These are phyloP conservation scores for Batrachochytrium dendrobatidis DNA, from an alignment of 371 early-diverging fungal genomes.

Conservation along the genomic window DNA sequence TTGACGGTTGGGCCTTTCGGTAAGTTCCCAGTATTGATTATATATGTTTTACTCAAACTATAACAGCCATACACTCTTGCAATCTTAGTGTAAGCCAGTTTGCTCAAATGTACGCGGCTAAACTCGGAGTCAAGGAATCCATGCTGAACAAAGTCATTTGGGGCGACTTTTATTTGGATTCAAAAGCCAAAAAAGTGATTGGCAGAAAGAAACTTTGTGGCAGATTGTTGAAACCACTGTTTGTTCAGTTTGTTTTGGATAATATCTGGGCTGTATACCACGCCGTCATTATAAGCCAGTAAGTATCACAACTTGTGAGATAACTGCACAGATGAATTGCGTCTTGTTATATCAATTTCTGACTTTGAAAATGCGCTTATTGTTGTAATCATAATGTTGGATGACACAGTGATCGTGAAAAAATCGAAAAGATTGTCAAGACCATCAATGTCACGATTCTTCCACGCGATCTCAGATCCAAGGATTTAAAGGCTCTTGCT, in stretches of 20 bases:
- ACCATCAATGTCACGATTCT: slow-evolving; percentile 77
- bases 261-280: slow-evolving; percentile 96
- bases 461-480: slow-evolving; percentile 79
- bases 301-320: slow-evolving; percentile 20
- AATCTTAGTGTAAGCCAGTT: slow-evolving; percentile 74
- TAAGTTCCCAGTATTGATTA: slow-evolving; percentile 17
- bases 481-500: slow-evolving; percentile 69
- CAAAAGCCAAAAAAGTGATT: slow-evolving; percentile 87
- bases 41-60: not conserved
- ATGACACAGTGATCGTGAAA: too few species aligned
- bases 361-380: not conserved
- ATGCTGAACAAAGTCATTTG: slow-evolving; percentile 74
- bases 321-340: not conserved
- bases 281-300: slow-evolving; percentile 62
- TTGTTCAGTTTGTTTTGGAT: slow-evolving; percentile 90
- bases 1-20: slow-evolving; percentile 98
- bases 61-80: not conserved
- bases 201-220: slow-evolving; percentile 73
- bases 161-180: slow-evolving; percentile 95
- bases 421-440: slow-evolving; percentile 85
- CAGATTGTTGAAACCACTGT: slow-evolving; percentile 78
- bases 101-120: slow-evolving; percentile 81
- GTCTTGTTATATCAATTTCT: not conserved
- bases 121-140: slow-evolving; percentile 77
- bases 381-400: not conserved